Base-by-base conservation (phyloP, 2,329 filamentous ascomycete species). In the Didymella exigua region DNA sequence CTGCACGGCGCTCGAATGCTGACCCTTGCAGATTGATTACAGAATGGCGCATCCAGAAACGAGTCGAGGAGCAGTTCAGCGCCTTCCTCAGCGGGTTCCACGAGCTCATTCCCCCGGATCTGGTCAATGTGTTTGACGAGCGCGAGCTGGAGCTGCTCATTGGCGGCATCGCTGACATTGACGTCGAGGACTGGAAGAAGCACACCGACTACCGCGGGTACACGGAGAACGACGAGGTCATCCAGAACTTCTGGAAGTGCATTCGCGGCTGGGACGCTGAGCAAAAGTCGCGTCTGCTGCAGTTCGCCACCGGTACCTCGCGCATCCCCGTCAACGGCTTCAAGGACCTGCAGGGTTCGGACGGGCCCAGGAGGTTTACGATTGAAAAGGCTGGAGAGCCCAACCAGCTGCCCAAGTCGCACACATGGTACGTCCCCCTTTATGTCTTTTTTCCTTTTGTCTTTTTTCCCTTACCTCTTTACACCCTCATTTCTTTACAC, bases 131-230 rank as follows among this genome's bases (percentile, higher is more conserved):
- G 34, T 99, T 99, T 70, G 95, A 99, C 71, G 95, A 99, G 81
- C 90, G 95, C 69, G 95, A 99, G 77, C 82, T 99, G 42, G 95
- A 99, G 78, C 80, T 99, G 65, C 84, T 99, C 65, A 98, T 99
- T 72, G 95, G 95, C 63, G 95, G 95, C 83, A 99, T 99, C 68
- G 95, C 95, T n/a, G 95, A 99, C 78, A 99, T 99, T 66, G 95
- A 99, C 71, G 93, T 99, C 14, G 95, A 99, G 57, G 95, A 99
- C 78, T 99, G 95, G 95, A 98, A 99, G 89, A 99, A 99, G 82
- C 95, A 99, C 79, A 99, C 95, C 41, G 95, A 99, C 73, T 99
- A 99, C 78, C 89, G 95, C 67, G 95, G 95, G 49, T 99, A 99
- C 83, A 97, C 96, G 9, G 95, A 99, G 78, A 92, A 88, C 53